These are phyloP conservation scores for Colletotrichum spaethianum DNA, from an alignment of 2,329 filamentous ascomycete species.

Conservation along the genomic window DNA sequence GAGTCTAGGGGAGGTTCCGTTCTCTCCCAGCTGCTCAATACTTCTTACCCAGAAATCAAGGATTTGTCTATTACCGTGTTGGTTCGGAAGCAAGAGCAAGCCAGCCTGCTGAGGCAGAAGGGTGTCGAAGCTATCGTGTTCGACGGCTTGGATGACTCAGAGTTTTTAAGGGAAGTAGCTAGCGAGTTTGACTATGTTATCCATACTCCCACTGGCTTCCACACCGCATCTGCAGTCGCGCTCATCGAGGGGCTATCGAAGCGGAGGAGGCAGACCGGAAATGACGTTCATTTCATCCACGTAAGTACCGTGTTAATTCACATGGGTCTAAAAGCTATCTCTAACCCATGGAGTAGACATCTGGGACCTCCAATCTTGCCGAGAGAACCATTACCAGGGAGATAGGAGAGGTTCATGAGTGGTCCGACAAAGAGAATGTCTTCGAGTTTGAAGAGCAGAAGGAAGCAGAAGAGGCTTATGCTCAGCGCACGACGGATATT, in stretches of 20 bases:
- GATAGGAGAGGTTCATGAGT: slow-evolving; percentile 46
- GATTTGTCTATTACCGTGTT: slow-evolving; percentile 43
- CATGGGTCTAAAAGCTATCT: rapidly evolving
- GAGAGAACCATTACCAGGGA: slow-evolving; percentile 57
- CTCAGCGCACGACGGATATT: slow-evolving; percentile 61
- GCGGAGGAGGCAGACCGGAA: slow-evolving; percentile 52
- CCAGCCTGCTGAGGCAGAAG: slow-evolving; percentile 42
- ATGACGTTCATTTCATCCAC: slow-evolving; percentile 57
- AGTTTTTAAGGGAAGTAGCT: slow-evolving; percentile 43
- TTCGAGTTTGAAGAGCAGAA: slow-evolving; percentile 56
- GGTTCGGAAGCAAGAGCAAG: slow-evolving; percentile 48
- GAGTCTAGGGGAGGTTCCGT: slow-evolving; percentile 47
- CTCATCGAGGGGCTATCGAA: slow-evolving; percentile 59
- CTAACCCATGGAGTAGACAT: slow-evolving; percentile 46
- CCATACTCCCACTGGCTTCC: slow-evolving; percentile 57
- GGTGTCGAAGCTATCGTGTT: slow-evolving; percentile 36
- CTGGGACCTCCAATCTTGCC: slow-evolving; percentile 59
- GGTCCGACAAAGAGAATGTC: slow-evolving; percentile 61
- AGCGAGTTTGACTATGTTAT: slow-evolving; percentile 56
- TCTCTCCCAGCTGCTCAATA: slow-evolving; percentile 44
- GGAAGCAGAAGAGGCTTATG: slow-evolving; percentile 54
- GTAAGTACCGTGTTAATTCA: too few relatives aligned
- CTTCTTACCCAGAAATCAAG: slow-evolving; percentile 42
- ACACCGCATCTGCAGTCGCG: slow-evolving; percentile 55
- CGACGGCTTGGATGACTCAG: slow-evolving; percentile 43